Percentiles rank a stretch among this genome's conserved stretches.
Conservation (phyloP, 305 asterid genomes). For the Withania somnifera region DNA sequence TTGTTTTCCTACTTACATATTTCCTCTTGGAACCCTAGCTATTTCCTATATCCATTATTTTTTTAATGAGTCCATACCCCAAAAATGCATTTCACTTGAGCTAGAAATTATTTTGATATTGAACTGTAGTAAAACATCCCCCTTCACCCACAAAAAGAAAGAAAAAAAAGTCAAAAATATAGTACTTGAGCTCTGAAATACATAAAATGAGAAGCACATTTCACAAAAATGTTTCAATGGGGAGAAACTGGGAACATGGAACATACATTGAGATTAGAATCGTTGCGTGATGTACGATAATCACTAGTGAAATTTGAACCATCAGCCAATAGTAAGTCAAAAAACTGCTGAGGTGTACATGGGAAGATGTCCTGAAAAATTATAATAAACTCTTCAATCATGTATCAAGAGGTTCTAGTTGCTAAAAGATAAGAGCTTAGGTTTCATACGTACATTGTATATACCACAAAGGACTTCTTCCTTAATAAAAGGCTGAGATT, state of each 20-base stretch:
- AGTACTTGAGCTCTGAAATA: neutral
- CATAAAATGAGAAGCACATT: neutral
- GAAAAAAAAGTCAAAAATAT: neutral
- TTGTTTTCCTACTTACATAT: neutral
- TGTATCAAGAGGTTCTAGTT: neutral
- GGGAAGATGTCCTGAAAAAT: slow-evolving; percentile 66
- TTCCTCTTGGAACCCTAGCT: neutral
- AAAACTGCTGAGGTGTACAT: slow-evolving; percentile 76
- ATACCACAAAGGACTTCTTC: slow-evolving; percentile 71
- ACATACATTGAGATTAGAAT: slow-evolving; percentile 71
- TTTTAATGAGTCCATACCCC: neutral
- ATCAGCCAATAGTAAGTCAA: slow-evolving; percentile 58
- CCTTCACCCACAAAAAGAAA: neutral
- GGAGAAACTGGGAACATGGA: neutral
- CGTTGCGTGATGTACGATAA: slow-evolving; percentile 61
- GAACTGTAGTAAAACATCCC: neutral
- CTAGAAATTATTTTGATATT: neutral
- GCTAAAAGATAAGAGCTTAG: neutral
- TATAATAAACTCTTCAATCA: neutral
- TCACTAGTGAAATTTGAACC: slow-evolving; percentile 68
- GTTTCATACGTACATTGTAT: slow-evolving; percentile 39
- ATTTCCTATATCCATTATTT: neutral
- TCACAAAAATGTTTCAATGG: neutral
- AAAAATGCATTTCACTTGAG: neutral
- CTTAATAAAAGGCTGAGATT: slow-evolving; percentile 63